Base-by-base conservation (phyloP, 345 rosid species). In the Brassica juncea region DNA sequence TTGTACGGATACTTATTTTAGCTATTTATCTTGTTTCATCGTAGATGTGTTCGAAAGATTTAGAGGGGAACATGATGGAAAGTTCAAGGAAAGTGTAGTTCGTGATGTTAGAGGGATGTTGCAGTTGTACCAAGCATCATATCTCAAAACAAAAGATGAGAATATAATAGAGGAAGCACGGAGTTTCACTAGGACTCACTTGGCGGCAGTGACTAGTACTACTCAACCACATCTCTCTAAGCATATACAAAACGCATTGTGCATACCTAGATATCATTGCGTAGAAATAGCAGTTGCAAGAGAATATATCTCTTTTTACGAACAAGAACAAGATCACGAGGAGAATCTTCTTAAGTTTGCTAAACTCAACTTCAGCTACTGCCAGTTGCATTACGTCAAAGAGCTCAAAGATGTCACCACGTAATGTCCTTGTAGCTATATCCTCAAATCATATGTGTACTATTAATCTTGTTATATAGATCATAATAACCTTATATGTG, bases 201-300 rank as follows among this genome's bases (percentile, higher is more conserved):
- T 52, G 58, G 58, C 21, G 58, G 19, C 58, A 52, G 58, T 52
- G 58, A 52, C 19, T 15, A 52, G 2, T 5, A 52, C 58, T 52
- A n/a, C 58, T 15, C 8, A 52, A 4, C 8, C 58, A 52, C 58
- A 52, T 15, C 58, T 52, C 58, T 52, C 58, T n/a, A 52, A 5
- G 58, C 21, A 52, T 52, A 52, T 52, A 15, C 58, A 52, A 52
- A 52, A 52, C 8, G 58, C 21, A 52, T 52, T 52, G 58, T 52
- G 15, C 21, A 52, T 15, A 52, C 58, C 58, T n/a, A 5, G 58
- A 52, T 52, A 52, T n/a, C 58, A 52, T 52, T 52, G 58, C 58
- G 58, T 52, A 52, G 58, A 52, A 52, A 52, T 52, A 52, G 58
- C 58, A 52, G 58, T 52, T n/a, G 58, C 58, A 52, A 52, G 58